Percentiles rank a stretch among this genome's conserved stretches.
Evolutionary conservation across 495 filamentous ascomycete species (phyloP).

Genomic region (Immersiella caudata): DNA sequence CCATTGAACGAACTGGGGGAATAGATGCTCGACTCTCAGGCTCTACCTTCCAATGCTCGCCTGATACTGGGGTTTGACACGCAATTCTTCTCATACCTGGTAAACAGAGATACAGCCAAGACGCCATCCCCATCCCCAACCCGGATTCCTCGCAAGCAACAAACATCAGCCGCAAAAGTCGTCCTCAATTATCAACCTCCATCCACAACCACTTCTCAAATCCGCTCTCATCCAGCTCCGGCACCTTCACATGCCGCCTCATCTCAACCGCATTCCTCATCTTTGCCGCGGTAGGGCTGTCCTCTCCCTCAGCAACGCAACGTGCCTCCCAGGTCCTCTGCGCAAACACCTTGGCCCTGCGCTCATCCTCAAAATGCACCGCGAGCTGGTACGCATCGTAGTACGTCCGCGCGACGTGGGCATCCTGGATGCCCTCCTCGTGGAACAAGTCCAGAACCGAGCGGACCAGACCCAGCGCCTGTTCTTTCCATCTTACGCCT

Average conservation of each 20-base stretch:
- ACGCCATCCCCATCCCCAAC: no score
- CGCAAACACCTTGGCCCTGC: constrained; percentile 3
- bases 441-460: no score
- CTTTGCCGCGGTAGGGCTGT: background rate
- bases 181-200: background rate
- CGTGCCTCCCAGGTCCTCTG: constrained; percentile 5
- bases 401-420: background rate
- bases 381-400: background rate
- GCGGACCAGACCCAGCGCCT: no score
- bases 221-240: background rate
- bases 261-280: background rate
- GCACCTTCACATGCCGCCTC: background rate
- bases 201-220: background rate
- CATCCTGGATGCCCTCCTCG: constrained; percentile 5
- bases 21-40: no score
- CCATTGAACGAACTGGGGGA: no score
- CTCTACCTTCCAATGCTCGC: no score
- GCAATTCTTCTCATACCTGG: no score
- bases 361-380: background rate
- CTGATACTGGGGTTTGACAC: no score
- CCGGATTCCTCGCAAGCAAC: no score
- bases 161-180: background rate
- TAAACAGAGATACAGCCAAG: no score
- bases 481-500: no score
- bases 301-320: background rate